Base-by-base conservation (phyloP, 805 yeast genomes). In the Wickerhamomyces queroliae region DNA sequence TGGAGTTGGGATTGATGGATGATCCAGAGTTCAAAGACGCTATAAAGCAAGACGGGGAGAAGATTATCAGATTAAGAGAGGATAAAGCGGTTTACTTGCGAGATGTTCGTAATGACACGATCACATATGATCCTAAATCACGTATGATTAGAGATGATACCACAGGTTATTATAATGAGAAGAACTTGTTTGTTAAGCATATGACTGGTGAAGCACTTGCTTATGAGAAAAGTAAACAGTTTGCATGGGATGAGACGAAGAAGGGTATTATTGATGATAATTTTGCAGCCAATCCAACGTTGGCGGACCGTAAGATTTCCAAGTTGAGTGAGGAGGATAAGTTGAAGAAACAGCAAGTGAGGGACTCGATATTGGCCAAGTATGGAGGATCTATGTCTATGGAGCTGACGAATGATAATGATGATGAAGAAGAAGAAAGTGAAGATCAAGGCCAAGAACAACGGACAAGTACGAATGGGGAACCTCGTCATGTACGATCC, bases 11-110 rank as follows among this genome's bases (percentile, higher is more conserved):
- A 3, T 36, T 55, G 4, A 49, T 55, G 53, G 52, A 53, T n/a
- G 47, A 44, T 6, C 23, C 31, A 17, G 34, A 39, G 4, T 11
- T 18, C 3, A 28, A 13, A 34, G 22, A 20, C 6, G 45, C 19
- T 45, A 56, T 35, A 66, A 65, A 48, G 63, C 62, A 48, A 58
- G 62, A 36, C 44, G 60, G 54, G 64, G 71, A 56, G 54, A 65
- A 63, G 38, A 58, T 74, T 8, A 70, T 83, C 0, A 62, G 95
- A 36, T 76, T 83, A 24, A 56, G 90, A 39, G 83, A 80, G 44
- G 96, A 88, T 53, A 77, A 77, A 29, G 95, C 96, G n/a, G 59
- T 76, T 45, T 77, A 87, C 66, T 52, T 76, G 50, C 63, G 76
- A 53, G 70, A 80, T 33, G 61, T 75, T 10, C 38, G 49, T 6